phyloP scores from a whole-genome alignment of 2,329 filamentous ascomycete genomes.

The Dactylella cylindrospora region DNA sequence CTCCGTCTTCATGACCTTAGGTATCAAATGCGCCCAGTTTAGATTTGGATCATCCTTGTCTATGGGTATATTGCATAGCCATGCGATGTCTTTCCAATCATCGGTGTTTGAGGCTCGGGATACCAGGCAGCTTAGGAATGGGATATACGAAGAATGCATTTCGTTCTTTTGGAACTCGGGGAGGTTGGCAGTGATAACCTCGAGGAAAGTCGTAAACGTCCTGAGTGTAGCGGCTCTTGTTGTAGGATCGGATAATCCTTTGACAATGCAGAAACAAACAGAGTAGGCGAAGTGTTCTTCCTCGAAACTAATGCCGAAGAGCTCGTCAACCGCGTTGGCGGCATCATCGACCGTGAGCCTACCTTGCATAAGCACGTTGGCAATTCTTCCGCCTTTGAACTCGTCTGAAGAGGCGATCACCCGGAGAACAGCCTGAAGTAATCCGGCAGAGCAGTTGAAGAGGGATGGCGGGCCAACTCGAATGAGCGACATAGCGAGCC shows the following conservation, averaged over 20 bases:
- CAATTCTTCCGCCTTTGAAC: constrained; percentile 63
- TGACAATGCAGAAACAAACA: constrained; percentile 64
- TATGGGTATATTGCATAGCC: constrained; percentile 61
- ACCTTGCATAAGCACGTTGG: constrained; percentile 63
- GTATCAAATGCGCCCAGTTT: constrained; percentile 53
- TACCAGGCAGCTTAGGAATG: constrained; percentile 63
- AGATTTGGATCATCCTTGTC: constrained; percentile 44
- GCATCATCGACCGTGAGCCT: constrained; percentile 64
- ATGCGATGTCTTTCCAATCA: constrained; percentile 65
- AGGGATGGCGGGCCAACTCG: constrained; percentile 64
- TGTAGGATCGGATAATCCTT: constrained; percentile 64
- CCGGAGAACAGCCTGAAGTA: constrained; percentile 65
- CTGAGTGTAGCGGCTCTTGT: constrained; percentile 63
- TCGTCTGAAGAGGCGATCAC: constrained; percentile 66
- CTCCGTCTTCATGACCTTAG: constrained; percentile 57
- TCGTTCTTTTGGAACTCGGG: constrained; percentile 43
- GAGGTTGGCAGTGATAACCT: constrained; percentile 55
- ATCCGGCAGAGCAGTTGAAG: constrained; percentile 67
- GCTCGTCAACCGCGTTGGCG: constrained; percentile 63
- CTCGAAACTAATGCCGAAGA: constrained; percentile 67
- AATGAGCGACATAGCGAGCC: constrained; percentile 68
- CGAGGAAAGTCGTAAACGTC: constrained; percentile 64
- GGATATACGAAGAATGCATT: constrained; percentile 48
- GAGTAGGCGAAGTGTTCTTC: constrained; percentile 68
- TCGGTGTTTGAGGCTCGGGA: constrained; percentile 61